Evolutionary conservation across 2,329 filamentous ascomycete genomes (phyloP), one percentile per base, ranked within the genome.

Genomic region (Coniochaeta pulveracea): DNA sequence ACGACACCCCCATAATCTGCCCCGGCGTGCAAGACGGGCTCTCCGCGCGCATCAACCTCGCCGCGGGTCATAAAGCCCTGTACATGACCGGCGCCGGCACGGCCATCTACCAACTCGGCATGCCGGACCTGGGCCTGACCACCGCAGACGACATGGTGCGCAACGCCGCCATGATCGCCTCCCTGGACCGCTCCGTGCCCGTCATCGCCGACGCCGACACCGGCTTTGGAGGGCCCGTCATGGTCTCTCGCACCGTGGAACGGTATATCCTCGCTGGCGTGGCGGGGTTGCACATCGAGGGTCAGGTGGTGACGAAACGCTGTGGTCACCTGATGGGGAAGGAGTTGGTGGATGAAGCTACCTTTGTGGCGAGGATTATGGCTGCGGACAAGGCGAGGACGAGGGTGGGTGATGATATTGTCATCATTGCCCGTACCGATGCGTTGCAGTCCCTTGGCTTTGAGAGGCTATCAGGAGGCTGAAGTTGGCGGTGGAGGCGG

Each of bases 1-100:
- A 61, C 10, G 47, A 55, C 19, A 53, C 58, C 30, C 55, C 67
- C 27, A 45, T 81, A 24, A 62, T 78, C 3, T 74, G 69, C 33
- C 76, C 76, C 0, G 76, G 77, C 19, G 76, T 82, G 3, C 80
- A 80, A 46, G 77, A 83, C 58, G 77, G 77, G 10, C 65, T 80
- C 35, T 74, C 72, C 3, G 75, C 77, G 1, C 61, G 76, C 1
- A 67, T 82, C 36, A 75, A 76, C 2, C 58, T 79, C 15, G 57
- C 63, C 26, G 60, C 71, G n/a, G 76, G 75, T 5, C 80, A 79
- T 38, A 67, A 79, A 29, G 67, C 63, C 36, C 49, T 81, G 24
- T 82, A 82, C 56, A 81, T 82, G 76, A 78, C 74, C 9, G 74
- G 75, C 11, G 73, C 75, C 16, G 74, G 75, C 25, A 77, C 72